Base-by-base conservation (phyloP, 2,329 filamentous ascomycete species). In the Fusarium guadeloupense region DNA sequence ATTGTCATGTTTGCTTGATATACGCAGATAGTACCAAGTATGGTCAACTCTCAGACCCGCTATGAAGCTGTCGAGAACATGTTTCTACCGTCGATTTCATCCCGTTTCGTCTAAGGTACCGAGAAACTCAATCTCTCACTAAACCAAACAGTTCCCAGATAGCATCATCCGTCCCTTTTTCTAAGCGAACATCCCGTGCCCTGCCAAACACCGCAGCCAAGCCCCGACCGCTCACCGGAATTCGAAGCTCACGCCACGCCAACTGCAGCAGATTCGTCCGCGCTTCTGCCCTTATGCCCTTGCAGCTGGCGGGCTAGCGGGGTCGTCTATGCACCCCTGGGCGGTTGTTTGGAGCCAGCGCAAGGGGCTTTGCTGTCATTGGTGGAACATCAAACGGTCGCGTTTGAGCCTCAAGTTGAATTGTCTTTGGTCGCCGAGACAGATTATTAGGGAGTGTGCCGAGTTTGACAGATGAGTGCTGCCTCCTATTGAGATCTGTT, bases 331-430 rank as follows among this genome's bases (percentile, higher is more conserved):
- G 28, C 33, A 46, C 50, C 55, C 59, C 48, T 48, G 41, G n/a
- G 38, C 17, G 40, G 39, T 57, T 59, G 67, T 68, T 67, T 69
- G 62, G 62, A 58, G 65, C 63, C 67, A 67, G 63, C 62, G 67
- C 67, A 70, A 69, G 67, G 68, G 66, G 68, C 53, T 30, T 14
- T 9, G 5, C 31, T 20, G 48, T 62, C 31, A 70, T 70, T 70
- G 68, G 68, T 70, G 68, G 68, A 67, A 67, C 57, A 57, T 63
- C 34, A 37, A 52, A 51, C 30, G 43, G 54, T 38, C 50, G 30
- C 54, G 68, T 70, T 70, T 70, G 68, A 70, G 68, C 68, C 68
- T 70, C 67, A 70, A 64, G 56, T 56, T 47, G 39, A 26, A 23
- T 39, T 62, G 60, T 43, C 52, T 50, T 58, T 40, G 45, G 4